A percentile compares a stretch with the other conserved stretches of the same genome.
phyloP scores from a whole-genome alignment of 148 eudicot genomes.

The Vaccinium corymbosum region DNA sequence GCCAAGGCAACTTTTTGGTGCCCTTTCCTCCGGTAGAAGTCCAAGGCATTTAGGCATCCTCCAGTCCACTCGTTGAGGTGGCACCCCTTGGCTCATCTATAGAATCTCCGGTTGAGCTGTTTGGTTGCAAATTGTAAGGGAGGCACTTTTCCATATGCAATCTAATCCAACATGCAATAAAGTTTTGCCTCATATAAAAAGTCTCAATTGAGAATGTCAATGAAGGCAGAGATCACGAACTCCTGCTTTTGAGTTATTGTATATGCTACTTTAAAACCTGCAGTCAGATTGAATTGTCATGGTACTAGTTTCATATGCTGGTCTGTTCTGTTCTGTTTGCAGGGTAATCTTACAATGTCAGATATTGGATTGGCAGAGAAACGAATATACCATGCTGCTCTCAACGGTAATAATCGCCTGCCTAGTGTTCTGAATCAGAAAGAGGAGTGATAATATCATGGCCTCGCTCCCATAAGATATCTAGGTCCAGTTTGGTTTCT shows the following conservation, averaged over 20 bases:
- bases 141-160: background rate
- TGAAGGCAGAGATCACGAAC: background rate
- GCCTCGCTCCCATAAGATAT: constrained; percentile 37
- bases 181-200: background rate
- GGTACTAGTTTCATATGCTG: constrained; percentile 6
- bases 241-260: background rate
- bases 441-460: constrained; percentile 75
- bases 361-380: constrained; percentile 97
- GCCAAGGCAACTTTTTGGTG: background rate
- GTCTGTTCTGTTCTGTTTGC: constrained; percentile 31
- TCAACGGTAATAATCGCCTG: constrained; percentile 84
- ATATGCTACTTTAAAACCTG: background rate
- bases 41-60: background rate
- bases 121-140: background rate
- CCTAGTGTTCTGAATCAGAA: constrained; percentile 87
- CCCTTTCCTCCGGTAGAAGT: background rate
- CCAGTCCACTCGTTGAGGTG: background rate
- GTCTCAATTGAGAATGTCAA: background rate
- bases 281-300: background rate
- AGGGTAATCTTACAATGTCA: constrained; percentile 74
- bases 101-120: background rate
- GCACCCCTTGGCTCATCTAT: background rate
- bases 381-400: constrained; percentile 85
- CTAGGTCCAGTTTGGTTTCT: constrained; percentile 21
- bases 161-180: background rate